Base-by-base conservation (phyloP, 164 flowering plant genomes). In the Piper longum region DNA sequence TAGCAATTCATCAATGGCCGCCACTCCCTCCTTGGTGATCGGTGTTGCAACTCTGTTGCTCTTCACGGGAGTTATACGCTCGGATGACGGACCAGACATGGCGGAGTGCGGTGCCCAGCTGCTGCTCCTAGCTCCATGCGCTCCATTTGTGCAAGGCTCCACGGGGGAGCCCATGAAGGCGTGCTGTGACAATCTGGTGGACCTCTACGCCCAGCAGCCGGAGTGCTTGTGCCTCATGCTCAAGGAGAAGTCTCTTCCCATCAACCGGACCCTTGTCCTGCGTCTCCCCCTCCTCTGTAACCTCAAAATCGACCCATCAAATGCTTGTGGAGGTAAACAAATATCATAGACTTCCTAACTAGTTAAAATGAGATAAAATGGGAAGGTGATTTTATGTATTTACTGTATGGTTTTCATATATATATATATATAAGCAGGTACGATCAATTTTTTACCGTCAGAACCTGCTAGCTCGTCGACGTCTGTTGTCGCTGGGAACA, bases 151-250 rank as follows among this genome's bases (percentile, higher is more conserved):
- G 61, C 92, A 86, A 64, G 95, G 92, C 39, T 45, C 69, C 3
- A 51, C 63, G 36, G 64, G 72, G 41, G 26, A 64, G 0, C 95
- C 95, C 0, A 59, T 62, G 2, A 75, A 56, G 60, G 8, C 73
- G 1, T 90, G 97, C 73, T 90, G 97, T 41, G 72, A 75, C 57
- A 77, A 73, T 72, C 79, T 90, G 62, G 59, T 51, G 6, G 77
- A 71, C 42, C 66, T 86, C 68, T 76, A 81, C 59, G 43, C 7
- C 54, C 69, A 77, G 70, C 74, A 81, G 41, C 76, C 83, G 0
- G 54, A 59, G 5, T 90, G 97, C 70, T 76, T 90, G 41, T 90
- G 95, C 69, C 67, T 77, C n/a, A 63, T 87, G 70, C 80, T 86
- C n/a, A 77, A 81, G 54, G 70, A 72, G 64, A 61, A 11, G 48